These are phyloP conservation scores for Fagopyrum homotropicum DNA, from an alignment of 148 eudicot species.

Conservation along the genomic window DNA sequence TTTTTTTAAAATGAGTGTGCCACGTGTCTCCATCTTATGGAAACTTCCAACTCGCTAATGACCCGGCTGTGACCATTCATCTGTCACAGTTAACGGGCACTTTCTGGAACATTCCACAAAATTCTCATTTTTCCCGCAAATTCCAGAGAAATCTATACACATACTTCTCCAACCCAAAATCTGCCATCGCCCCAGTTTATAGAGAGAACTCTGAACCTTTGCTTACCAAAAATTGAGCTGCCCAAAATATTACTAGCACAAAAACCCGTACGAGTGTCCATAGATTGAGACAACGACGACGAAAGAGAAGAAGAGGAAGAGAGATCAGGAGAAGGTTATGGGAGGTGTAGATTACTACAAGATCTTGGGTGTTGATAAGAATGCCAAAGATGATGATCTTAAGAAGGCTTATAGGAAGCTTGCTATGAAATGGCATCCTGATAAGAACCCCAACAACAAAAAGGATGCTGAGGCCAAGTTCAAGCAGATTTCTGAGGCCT, in stretches of 20 bases:
- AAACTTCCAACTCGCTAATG: neutral
- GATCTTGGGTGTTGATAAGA: conserved; percentile 67
- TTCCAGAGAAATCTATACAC: neutral
- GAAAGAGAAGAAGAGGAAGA: neutral
- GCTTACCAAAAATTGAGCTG: neutral
- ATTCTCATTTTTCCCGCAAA: neutral
- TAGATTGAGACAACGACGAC: neutral
- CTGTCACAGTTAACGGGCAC: neutral
- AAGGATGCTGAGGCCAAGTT: conserved; percentile 68
- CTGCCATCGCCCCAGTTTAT: neutral
- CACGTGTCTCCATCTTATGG: neutral
- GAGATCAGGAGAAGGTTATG: conserved; percentile 25
- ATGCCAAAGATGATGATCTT: conserved; percentile 71
- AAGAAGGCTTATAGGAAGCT: conserved; percentile 66
- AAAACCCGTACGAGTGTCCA: neutral
- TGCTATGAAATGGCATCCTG: conserved; percentile 84
- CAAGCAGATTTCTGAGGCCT: conserved; percentile 88
- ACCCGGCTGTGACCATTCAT: neutral
- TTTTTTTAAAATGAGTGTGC: neutral
- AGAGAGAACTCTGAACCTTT: neutral
- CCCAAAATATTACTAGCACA: neutral
- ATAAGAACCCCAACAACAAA: conserved; percentile 43
- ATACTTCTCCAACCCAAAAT: neutral
- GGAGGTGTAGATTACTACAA: conserved; percentile 80
- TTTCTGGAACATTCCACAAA: neutral